These are phyloP conservation scores for Cyanodermella asteris DNA, from an alignment of 2,329 filamentous ascomycete genomes.

Conservation along the genomic window DNA sequence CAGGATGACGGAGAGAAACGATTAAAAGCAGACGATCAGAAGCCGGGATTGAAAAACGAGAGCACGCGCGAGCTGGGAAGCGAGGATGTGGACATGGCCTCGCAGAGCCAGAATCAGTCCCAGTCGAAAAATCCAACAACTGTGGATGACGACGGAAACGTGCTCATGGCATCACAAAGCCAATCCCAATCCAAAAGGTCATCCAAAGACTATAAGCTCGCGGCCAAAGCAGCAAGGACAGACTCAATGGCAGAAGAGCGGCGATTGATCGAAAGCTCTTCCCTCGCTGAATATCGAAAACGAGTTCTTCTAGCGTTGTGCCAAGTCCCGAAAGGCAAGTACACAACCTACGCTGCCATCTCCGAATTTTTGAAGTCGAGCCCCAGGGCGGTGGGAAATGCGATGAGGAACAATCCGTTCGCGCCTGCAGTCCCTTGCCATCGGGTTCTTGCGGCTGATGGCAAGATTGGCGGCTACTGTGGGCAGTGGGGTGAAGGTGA, in stretches of 20 bases:
- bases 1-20: background rate
- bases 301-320: slow-evolving; percentile 48
- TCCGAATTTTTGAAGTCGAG: slow-evolving; percentile 46
- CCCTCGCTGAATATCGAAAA: slow-evolving; percentile 28
- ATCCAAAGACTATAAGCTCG: too few relatives aligned
- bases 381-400: slow-evolving; percentile 56
- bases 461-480: slow-evolving; percentile 31
- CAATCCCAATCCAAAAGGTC: too few relatives aligned
- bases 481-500: slow-evolving; percentile 26
- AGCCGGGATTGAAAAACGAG: slow-evolving; percentile 1
- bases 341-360: slow-evolving; percentile 59
- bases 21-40: background rate
- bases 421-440: slow-evolving; percentile 67
- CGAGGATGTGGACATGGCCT: slow-evolving; percentile 2
- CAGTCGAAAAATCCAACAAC: too few relatives aligned
- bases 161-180: too few relatives aligned
- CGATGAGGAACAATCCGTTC: slow-evolving; percentile 57
- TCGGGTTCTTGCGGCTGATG: slow-evolving; percentile 52
- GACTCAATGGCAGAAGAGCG: too few relatives aligned
- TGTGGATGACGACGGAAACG: too few relatives aligned
- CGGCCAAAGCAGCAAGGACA: too few relatives aligned
- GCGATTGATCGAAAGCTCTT: slow-evolving; percentile 22
- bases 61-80: too few relatives aligned
- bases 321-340: slow-evolving; percentile 52
- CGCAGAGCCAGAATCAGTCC: background rate